Evolutionary conservation across 129 eudicot genomes (phyloP).

Genomic region (sunflower (Helianthus annuus)): DNA sequence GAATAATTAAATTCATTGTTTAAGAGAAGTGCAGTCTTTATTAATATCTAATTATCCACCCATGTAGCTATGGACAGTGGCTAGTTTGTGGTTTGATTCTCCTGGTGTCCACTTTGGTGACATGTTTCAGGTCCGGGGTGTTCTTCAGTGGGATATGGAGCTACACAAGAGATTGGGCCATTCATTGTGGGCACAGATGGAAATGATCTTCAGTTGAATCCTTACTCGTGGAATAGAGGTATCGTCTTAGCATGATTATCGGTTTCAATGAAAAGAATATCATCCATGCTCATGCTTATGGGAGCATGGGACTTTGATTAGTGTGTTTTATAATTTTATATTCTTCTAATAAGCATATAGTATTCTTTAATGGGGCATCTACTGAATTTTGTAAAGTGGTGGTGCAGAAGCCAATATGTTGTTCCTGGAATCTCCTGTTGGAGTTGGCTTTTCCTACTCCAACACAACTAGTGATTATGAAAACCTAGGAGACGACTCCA

Average conservation of each 20-base stretch:
- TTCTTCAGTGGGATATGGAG: slow-evolving; percentile 99
- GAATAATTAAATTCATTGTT: slow-evolving; percentile 8
- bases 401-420: slow-evolving; percentile 89
- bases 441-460: slow-evolving; percentile 95
- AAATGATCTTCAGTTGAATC: slow-evolving; percentile 55
- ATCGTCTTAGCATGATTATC: slow-evolving; percentile 9
- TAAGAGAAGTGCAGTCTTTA: slow-evolving; percentile 5
- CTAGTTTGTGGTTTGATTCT: slow-evolving; percentile 31
- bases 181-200: slow-evolving; percentile 66
- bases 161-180: slow-evolving; percentile 98
- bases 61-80: slow-evolving; percentile 17
- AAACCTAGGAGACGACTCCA: slow-evolving; percentile 73
- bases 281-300: slow-evolving; percentile 21
- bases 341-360: slow-evolving; percentile 12
- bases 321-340: not conserved
- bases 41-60: slow-evolving; percentile 29
- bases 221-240: slow-evolving; percentile 79
- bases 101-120: slow-evolving; percentile 52
- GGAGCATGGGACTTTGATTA: not conserved
- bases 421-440: slow-evolving; percentile 97
- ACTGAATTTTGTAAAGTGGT: slow-evolving; percentile 26
- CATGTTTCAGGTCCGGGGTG: slow-evolving; percentile 90
- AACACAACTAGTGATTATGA: slow-evolving; percentile 80
- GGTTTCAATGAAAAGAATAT: not conserved
- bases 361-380: slow-evolving; percentile 26